Base-by-base conservation (phyloP, 2,329 filamentous ascomycete genomes). In the Arachnomyces sp. region DNA sequence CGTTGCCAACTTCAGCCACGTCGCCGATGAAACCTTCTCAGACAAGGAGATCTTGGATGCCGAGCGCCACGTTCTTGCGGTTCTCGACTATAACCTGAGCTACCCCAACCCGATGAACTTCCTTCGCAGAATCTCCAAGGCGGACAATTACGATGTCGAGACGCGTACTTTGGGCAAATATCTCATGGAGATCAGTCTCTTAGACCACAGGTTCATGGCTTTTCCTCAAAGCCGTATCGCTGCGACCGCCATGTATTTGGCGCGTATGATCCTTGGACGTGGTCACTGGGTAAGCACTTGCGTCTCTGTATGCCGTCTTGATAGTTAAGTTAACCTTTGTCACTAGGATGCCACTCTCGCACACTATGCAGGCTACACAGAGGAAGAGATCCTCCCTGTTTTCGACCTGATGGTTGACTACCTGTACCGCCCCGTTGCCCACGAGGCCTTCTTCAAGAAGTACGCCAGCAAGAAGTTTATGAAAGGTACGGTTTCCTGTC, bases 91-190 rank as follows among this genome's bases (percentile, higher is more conserved):
- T 64, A 90, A 98, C 61, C 79, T 98, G 49, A 95, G 89, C 71
- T 98, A 95, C 60, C 92, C 92, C 42, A 98, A 98, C 67, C 92
- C 92, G 15, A 98, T 98, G 92, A 98, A 98, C 76, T 98, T 98
- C 71, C 79, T 98, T 45, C 86, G 92, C 49, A 85, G 93, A 52
- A 94, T 98, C 65, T 96, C 90, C 46, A 98, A 98, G 74, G 93
- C 92, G 57, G 93, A 98, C 70, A 92, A 94, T 72, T 98, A 98
- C 68, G 90, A 98, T 65, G 94, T 96, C 56, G 87, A 95, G 64
- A 94, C 89, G 45, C 85, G 92, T 55, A 98, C 92, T 34, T 78
- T 98, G 44, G 92, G 87, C 64, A 98, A 98, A 70, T 98, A 96
- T 64, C 74, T 98, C 35, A 87, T 94, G 70, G 92, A 98, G 71